These are phyloP conservation scores for Phylloporus sp. DNA, from an alignment of 768 basidiomycete genomes.

Conservation along the genomic window DNA sequence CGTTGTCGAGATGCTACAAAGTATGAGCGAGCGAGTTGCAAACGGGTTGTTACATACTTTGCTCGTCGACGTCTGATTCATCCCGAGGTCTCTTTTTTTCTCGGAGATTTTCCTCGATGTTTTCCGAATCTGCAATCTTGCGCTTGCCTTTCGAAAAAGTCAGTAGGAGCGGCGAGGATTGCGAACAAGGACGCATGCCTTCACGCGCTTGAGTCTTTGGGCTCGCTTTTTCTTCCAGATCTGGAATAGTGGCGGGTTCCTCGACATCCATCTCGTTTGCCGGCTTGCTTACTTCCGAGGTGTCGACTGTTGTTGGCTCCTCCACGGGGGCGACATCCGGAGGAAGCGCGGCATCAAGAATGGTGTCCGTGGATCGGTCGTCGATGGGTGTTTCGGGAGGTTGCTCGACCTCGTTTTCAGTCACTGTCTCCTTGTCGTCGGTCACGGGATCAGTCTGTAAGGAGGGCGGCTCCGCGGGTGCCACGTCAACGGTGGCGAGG, in stretches of 20 bases:
- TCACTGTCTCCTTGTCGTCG: too few relatives aligned
- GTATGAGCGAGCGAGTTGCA: slow-evolving; percentile 1
- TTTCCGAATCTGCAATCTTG: slow-evolving; percentile 22
- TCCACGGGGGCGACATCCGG: slow-evolving; percentile 8
- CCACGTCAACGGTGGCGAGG: slow-evolving; percentile 14
- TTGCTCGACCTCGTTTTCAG: too few relatives aligned
- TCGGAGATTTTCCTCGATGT: slow-evolving; percentile 18
- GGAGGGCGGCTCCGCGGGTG: too few relatives aligned
- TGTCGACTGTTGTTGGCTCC: slow-evolving; percentile 5
- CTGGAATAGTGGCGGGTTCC: slow-evolving; percentile 8
- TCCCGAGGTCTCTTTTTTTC: slow-evolving; percentile 29
- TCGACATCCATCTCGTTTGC: slow-evolving; percentile 13
- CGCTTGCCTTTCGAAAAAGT: slow-evolving; percentile 22
- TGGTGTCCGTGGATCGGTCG: neutral
- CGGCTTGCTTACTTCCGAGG: neutral
- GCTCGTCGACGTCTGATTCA: slow-evolving; percentile 37
- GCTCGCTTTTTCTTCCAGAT: slow-evolving; percentile 7
- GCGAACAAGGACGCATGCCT: slow-evolving; percentile 6
- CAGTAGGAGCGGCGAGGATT: neutral
- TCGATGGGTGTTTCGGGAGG: slow-evolving; percentile 7
- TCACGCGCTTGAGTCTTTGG: slow-evolving; percentile 18
- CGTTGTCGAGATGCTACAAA: slow-evolving; percentile 19
- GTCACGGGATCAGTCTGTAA: too few relatives aligned
- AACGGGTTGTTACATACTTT: slow-evolving; percentile 28
- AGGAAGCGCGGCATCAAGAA: slow-evolving; percentile 6